Evolutionary conservation across 1,139 yeast species (phyloP), one percentile per base, ranked within the genome.

Genomic region (Yamadazyma sp.): DNA sequence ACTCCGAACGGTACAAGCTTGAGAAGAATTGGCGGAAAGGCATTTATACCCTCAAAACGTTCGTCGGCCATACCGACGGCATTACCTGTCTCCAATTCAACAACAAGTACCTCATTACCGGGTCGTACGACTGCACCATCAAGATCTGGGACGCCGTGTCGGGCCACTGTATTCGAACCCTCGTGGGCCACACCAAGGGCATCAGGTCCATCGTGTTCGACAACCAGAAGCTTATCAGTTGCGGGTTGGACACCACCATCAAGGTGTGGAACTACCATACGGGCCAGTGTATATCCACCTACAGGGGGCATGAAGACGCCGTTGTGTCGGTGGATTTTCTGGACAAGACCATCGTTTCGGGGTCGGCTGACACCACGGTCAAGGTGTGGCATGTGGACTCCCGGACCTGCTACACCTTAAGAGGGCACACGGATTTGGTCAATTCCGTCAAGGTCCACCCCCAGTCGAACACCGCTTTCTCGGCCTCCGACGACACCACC

Each of bases 381-480:
- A 87, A 89, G 57, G 92, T 92, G 10, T 92, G 98, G 98, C 95
- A 92, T 60, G 96, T 92, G 40, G 95, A 87, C 58, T 81, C 89
- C 14, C 75, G 96, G 62, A 87, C 95, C 2, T 92, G 97, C 58
- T 88, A 86, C 60, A 88, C 98, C 0, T 70, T 92, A 44, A 73
- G 97, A 29, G 98, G 98, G 3, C 98, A 92, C 59, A 77, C 84
- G 0, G 98, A 87, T 50, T 83, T 95, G 82, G 96, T 92, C 20
- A 88, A 87, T 50, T 79, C 87, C 45, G 98, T 92, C 32, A 87
- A 86, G 62, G 80, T 91, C 38, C 96, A 91, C 59, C 76, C 87
- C 2, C 77, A 77, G 41, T 83, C 95, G 32, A 79, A 79, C 45
- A 84, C 95, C 0, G 76, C 89, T 14, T 89, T 85, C 61, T 83